These are phyloP conservation scores for Myriosclerotinia duriaeana DNA, from an alignment of 2,329 filamentous ascomycete species.

Conservation along the genomic window DNA sequence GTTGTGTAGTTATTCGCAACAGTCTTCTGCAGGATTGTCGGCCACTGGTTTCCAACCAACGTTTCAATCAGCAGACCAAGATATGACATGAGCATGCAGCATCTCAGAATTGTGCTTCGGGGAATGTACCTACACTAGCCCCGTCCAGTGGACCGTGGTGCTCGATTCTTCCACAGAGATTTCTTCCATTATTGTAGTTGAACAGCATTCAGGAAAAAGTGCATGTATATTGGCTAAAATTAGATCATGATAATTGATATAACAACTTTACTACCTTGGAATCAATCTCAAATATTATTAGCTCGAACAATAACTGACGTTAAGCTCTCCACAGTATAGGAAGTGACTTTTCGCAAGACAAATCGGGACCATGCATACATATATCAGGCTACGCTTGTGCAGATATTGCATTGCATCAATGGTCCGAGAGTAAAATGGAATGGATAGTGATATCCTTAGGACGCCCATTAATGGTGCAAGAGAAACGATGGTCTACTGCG, in stretches of 20 bases:
- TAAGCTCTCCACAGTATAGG: neutral
- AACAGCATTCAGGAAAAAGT: neutral
- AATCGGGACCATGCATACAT: conserved; percentile 3
- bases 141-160: neutral
- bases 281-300: neutral
- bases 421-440: neutral
- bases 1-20: neutral
- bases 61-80: conserved; percentile 12
- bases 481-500: neutral
- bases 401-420: neutral
- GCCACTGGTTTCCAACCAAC: neutral
- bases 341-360: neutral
- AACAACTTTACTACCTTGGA: neutral
- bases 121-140: neutral
- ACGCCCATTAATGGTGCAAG: neutral
- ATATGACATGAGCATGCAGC: conserved; percentile 1
- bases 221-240: neutral
- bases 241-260: neutral
- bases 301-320: neutral
- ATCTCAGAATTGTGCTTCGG: neutral
- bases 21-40: conserved; percentile 1
- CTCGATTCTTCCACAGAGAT: neutral
- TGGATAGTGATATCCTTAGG: neutral
- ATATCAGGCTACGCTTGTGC: conserved; percentile 13
- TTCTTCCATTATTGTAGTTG: neutral